A percentile compares a stretch with the other conserved stretches of the same genome.
Conservation (phyloP, 495 filamentous ascomycete genomes). For the Neurospora tetraspora region DNA sequence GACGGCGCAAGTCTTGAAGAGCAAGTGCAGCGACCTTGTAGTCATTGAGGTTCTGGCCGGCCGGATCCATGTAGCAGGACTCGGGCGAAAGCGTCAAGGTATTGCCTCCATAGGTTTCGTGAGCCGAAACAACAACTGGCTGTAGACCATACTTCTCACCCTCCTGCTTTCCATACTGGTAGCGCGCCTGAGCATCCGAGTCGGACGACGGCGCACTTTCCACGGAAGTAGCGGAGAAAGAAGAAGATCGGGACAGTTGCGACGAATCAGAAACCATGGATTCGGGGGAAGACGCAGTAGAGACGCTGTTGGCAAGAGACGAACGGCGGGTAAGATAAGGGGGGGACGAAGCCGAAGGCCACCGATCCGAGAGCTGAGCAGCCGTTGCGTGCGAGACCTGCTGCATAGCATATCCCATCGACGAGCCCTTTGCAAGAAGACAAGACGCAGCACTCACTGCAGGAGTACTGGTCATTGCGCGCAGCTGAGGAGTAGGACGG, state of each 20-base stretch:
- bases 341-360: conserved; percentile 46
- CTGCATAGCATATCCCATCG: conserved; percentile 73
- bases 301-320: conserved; percentile 66
- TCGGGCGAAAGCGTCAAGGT: conserved; percentile 53
- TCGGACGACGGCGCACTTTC: conserved; percentile 55
- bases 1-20: conserved; percentile 52
- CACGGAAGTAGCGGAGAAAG: conserved; percentile 62
- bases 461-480: conserved; percentile 66
- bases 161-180: conserved; percentile 60
- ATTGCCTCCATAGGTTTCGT: conserved; percentile 44
- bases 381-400: conserved; percentile 57
- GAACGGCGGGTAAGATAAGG: conserved; percentile 57
- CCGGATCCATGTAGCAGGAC: conserved; percentile 39
- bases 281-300: conserved; percentile 74
- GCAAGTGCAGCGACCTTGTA: conserved; percentile 47
- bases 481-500: conserved; percentile 67
- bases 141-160: conserved; percentile 40
- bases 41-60: conserved; percentile 43
- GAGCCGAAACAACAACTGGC: conserved; percentile 40
- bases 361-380: conserved; percentile 46
- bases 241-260: conserved; percentile 62
- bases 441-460: conserved; percentile 65
- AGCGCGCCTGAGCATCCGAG: conserved; percentile 75
- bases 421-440: conserved; percentile 43
- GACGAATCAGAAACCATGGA: conserved; percentile 85